Evolutionary conservation across 139 green algal species (phyloP), one percentile per base, ranked within the genome.

Genomic region (Tetradesmus lagerheimii): DNA sequence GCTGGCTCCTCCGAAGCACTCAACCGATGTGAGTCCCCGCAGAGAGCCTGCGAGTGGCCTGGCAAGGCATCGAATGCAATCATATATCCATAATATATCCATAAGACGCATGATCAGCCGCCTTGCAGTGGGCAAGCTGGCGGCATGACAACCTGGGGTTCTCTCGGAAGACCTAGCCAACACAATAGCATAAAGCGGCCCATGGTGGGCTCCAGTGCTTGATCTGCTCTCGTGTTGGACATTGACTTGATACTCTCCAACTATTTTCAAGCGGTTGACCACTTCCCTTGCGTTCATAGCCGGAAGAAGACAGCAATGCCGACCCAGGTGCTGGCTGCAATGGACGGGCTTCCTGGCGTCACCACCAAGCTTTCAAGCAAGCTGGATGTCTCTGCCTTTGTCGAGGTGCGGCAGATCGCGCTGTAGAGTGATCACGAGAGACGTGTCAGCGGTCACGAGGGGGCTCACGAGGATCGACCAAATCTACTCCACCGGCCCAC

Each of bases 351-450:
- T 3, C n/a, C 67, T 41, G 67, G 31, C 37, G n/a, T 87, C 35
- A 77, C 64, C 41, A 37, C 41, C 34, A 86, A 86, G 31, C 38
- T 86, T 18, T 35, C 81, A 23, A 77, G 47, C 50, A 87, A 87
- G 53, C 81, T 87, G 18, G 81, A 87, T 50, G 53, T 77, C 0
- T 77, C 64, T 37, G 81, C 81, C 1, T 87, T 87, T 78, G 81
- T 87, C 3, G 81, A 87, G 50, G 81, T 87, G 75, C 34, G 75
- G 29, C 67, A 78, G n/a, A 78, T 78, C n/a, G 67, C 11, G n/a
- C n/a, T 78, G 67, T 78, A 9, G n/a, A 2, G n/a, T 23, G 67
- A 8, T 35, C n/a, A 78, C 11, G n/a, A 39, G 67, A 78, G 67
- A 37, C 57, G 57, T 71, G 57, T 71, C 57, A 31, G 57, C 23